Evolutionary conservation across 148 eudicot genomes (phyloP).

Genomic region (Talinum fruticosum): DNA sequence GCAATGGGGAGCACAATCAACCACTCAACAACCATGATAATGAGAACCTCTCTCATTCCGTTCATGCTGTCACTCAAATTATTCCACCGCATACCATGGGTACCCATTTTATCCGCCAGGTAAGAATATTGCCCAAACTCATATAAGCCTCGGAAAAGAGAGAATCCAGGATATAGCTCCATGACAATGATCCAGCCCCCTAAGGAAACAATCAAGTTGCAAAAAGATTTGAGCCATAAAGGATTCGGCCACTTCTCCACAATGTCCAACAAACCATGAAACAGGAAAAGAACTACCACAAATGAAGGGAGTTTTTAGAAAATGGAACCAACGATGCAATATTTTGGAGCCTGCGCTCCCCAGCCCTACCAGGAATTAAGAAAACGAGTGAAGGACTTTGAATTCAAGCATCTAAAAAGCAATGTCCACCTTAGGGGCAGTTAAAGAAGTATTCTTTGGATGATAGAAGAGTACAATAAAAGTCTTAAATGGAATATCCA

Average conservation of each 20-base stretch:
- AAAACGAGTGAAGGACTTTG: no score
- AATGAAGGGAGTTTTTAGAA: no score
- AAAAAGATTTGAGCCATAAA: constrained; percentile 8
- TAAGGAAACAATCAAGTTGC: constrained; percentile 15
- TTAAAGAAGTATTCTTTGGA: no score
- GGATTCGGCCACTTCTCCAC: neutral
- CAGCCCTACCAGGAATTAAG: no score
- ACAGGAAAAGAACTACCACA: neutral
- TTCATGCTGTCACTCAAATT: constrained; percentile 55
- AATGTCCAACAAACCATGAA: neutral
- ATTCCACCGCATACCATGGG: constrained; percentile 81
- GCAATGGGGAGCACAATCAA: constrained; percentile 66
- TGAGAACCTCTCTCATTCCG: constrained; percentile 68
- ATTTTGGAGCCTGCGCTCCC: no score
- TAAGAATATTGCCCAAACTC: constrained; percentile 71
- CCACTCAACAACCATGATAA: constrained; percentile 82
- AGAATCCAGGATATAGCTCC: constrained; percentile 89
- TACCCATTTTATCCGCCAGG: constrained; percentile 51
- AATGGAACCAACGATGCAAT: no score
- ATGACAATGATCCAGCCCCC: constrained; percentile 74
- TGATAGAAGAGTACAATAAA: no score
- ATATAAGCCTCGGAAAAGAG: constrained; percentile 73
- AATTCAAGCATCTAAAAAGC: no score
- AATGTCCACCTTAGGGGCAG: no score
- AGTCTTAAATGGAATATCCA: no score